Evolutionary conservation across 225 moss, liverwort and hornwort genomes (phyloP), one percentile per base, ranked within the genome.

Genomic region (Takakia lepidozioides): DNA sequence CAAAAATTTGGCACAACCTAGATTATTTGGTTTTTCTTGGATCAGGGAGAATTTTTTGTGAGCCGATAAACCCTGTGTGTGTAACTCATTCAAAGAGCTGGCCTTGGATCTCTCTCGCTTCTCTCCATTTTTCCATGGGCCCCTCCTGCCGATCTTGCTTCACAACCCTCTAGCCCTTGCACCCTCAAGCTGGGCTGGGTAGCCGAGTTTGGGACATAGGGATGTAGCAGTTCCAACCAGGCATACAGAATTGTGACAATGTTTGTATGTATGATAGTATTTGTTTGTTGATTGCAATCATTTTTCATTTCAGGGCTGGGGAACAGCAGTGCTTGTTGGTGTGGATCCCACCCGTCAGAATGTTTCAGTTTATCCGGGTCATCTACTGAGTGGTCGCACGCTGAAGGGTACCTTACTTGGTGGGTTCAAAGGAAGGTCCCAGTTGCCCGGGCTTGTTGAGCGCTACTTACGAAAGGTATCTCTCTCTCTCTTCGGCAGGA

Each of bases 381-480:
- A 54, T 17, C 40, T 98, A 28, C 59, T 98, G 32, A 21, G 48
- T 25, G 91, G 95, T 48, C 80, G 77, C 49, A 58, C 61, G 44
- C 34, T 91, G 50, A 74, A 62, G 50, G 95, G 91, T 3, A 69
- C 74, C 29, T 52, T 78, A 48, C 87, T 73, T 27, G 95, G 95
- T 58, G 91, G 85, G n/a, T 98, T 68, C 62, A 87, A 71, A 49
- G 76, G 80, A n/a, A 17, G 43, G 52, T 58, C 77, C 11, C 83
- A 91, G 26, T 55, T 91, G 61, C 95, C 87, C 8, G 75, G 53
- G 55, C 83, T 91, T 17, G 85, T 98, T 46, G 90, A 90, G 70
- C 78, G 59, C 37, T 90, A 81, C 51, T 38, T 82, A 49, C 61
- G 55, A 51, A 80, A 98, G 74, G 95, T 98, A 79, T 3, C 25